A percentile compares a stretch with the other conserved stretches of the same genome.
Evolutionary conservation across 345 rosid genomes (phyloP).

Genomic region (Citrus unshiu): DNA sequence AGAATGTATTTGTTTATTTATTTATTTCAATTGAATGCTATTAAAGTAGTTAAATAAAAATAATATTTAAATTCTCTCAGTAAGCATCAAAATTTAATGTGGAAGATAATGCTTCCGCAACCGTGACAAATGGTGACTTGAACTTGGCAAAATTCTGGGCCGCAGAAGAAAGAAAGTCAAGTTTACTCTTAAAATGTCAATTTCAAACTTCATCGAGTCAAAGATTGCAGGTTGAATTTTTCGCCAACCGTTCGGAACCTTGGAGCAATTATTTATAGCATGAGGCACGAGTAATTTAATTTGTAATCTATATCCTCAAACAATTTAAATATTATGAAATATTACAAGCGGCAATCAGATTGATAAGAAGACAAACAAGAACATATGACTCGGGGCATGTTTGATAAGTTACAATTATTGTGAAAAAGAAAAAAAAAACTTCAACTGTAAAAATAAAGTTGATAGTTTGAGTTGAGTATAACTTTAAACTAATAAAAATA

Average conservation of each 20-base stretch:
- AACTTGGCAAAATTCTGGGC: not conserved
- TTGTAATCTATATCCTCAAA: not conserved
- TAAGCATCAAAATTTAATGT: not conserved
- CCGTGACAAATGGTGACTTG: not conserved
- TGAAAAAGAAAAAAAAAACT: too few relatives aligned
- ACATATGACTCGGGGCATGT: not conserved
- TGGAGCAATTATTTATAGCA: not conserved
- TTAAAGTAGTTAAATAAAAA: too few relatives aligned
- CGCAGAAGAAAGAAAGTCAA: not conserved
- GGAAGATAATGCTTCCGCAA: not conserved
- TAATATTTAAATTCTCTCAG: too few relatives aligned
- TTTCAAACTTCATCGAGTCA: not conserved
- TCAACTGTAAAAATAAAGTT: too few relatives aligned
- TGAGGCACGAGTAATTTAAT: not conserved
- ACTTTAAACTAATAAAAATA: too few relatives aligned
- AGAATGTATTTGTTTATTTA: too few relatives aligned
- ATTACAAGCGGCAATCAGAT: too few relatives aligned
- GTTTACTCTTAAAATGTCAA: not conserved
- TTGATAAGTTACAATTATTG: too few relatives aligned
- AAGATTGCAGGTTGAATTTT: not conserved
- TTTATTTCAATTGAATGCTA: too few relatives aligned
- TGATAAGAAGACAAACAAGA: not conserved
- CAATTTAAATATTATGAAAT: too few relatives aligned
- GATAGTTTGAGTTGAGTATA: too few relatives aligned
- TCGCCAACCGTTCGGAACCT: not conserved